phyloP scores from a whole-genome alignment of 768 basidiomycete species.

The Rhizopogon salebrosus region DNA sequence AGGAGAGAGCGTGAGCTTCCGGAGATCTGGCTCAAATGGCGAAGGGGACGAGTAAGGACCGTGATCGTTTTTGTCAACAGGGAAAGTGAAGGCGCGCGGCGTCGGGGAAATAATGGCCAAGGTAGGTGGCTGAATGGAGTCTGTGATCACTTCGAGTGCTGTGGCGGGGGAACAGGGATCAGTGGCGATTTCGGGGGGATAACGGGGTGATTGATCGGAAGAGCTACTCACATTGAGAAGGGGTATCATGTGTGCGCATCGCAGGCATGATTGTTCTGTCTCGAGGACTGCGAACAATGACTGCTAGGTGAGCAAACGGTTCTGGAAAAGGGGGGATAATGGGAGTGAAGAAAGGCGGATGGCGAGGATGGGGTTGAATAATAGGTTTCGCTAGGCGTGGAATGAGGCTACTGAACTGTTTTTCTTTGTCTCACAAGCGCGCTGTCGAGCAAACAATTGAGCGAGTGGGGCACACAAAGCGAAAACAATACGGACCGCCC shows the following conservation, averaged over 20 bases:
- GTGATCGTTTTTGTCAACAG: conserved; percentile 33
- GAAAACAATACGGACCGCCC: conserved; percentile 49
- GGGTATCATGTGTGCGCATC: conserved; percentile 73
- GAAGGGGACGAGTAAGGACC: conserved; percentile 68
- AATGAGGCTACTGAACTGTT: conserved; percentile 39
- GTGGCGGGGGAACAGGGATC: conserved; percentile 4
- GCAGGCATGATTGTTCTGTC: conserved; percentile 63
- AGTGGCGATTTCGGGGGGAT: conserved; percentile 4
- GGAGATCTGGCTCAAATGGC: conserved; percentile 70
- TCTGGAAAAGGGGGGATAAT: conserved; percentile 28
- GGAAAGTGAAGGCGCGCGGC: conserved; percentile 47
- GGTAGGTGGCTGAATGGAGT: conserved; percentile 50
- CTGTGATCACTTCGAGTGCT: conserved; percentile 77
- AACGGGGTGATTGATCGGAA: neutral
- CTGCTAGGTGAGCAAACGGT: conserved; percentile 30
- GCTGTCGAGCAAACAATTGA: conserved; percentile 56
- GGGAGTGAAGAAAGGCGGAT: conserved; percentile 28
- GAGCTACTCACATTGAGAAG: conserved; percentile 38
- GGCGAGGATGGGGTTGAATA: conserved; percentile 25
- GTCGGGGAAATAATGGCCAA: conserved; percentile 56
- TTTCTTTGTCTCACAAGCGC: conserved; percentile 42
- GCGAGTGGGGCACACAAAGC: conserved; percentile 55
- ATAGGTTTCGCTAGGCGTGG: conserved; percentile 39
- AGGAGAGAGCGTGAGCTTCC: conserved; percentile 39
- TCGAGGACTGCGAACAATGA: conserved; percentile 25